Base-by-base conservation (phyloP, 1,139 yeast genomes). In the Lodderomyces beijingensis region DNA sequence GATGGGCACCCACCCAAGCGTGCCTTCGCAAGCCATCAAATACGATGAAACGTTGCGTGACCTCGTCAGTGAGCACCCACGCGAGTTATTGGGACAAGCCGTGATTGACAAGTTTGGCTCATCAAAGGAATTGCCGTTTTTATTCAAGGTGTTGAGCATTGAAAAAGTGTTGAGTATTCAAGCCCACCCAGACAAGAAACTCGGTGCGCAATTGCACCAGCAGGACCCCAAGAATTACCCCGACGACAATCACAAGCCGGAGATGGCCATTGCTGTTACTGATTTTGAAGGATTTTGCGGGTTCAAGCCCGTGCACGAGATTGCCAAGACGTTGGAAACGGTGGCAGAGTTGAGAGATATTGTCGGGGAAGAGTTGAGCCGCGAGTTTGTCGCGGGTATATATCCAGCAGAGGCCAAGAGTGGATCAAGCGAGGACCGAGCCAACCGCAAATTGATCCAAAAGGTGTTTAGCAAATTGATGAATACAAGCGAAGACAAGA, bases 1-100 rank as follows among this genome's bases (percentile, higher is more conserved):
- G 98, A 91, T 91, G 98, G 98, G 98, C 18, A 88, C 97, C 18
- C 98, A 91, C 53, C 93, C 95, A 33, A 82, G 84, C 31, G 88
- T 85, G 10, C 96, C 97, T 13, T 82, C 95, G n/a, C 63, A 63
- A 34, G 72, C 76, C 28, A 70, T 73, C 13, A 73, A 66, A 18
- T 41, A 46, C 12, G 77, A 77, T 25, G 62, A 71, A 43, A 63
- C 64, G 11, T 70, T 91, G 51, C 72, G 89, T 41, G 85, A 83
- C 12, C 57, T 86, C 31, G 75, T 89, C 31, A 61, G 67, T 19
- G 52, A 62, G 4, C 55, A 80, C 45, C 93, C 95, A n/a, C 60
- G 64, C 27, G 57, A 65, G 31, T 69, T 74, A 40, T 65, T 85
- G 42, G 85, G 85, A 44, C 51, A 63, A 6, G 53, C 64, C 4